Conservation (phyloP, 495 filamentous ascomycete genomes). For the Xylaria intraflava region DNA sequence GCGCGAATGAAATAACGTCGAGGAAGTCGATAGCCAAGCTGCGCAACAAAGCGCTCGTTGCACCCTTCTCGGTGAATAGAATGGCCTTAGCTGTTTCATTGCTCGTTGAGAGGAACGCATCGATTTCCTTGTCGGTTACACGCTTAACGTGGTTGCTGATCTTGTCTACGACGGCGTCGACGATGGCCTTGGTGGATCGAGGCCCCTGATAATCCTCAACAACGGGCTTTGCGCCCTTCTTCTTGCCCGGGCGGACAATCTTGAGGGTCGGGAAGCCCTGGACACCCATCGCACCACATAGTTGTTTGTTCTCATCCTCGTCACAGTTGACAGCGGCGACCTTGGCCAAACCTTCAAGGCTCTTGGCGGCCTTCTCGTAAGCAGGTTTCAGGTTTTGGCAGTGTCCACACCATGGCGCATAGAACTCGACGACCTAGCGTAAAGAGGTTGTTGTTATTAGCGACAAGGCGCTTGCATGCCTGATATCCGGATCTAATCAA, state of each 20-base stretch:
- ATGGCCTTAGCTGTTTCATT: conserved; percentile 79
- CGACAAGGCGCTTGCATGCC: background rate
- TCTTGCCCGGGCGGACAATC: conserved; percentile 80
- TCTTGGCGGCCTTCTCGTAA: conserved; percentile 89
- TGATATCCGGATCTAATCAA: background rate
- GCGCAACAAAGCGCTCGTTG: conserved; percentile 72
- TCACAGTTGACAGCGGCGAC: conserved; percentile 96
- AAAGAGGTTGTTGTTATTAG: conserved; percentile 4
- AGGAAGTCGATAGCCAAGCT: conserved; percentile 86
- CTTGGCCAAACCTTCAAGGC: conserved; percentile 81
- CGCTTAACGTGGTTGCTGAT: conserved; percentile 90
- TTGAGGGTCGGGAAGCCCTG: conserved; percentile 96
- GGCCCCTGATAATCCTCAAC: conserved; percentile 91
- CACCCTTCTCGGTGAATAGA: conserved; percentile 91
- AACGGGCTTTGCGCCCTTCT: conserved; percentile 64
- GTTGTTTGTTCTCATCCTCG: conserved; percentile 83
- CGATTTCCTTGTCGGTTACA: conserved; percentile 70
- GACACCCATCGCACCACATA: conserved; percentile 84
- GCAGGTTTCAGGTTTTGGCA: conserved; percentile 92
- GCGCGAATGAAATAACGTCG: conserved; percentile 72
- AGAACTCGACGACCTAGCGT: conserved; percentile 65
- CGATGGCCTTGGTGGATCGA: conserved; percentile 76
- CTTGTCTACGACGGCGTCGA: conserved; percentile 73
- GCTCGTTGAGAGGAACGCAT: conserved; percentile 65
- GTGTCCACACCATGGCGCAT: conserved; percentile 93